Evolutionary conservation across 352 stramenopile genomes (phyloP), one percentile per base, ranked within the genome.

Genomic region (Phytophthora litchii): DNA sequence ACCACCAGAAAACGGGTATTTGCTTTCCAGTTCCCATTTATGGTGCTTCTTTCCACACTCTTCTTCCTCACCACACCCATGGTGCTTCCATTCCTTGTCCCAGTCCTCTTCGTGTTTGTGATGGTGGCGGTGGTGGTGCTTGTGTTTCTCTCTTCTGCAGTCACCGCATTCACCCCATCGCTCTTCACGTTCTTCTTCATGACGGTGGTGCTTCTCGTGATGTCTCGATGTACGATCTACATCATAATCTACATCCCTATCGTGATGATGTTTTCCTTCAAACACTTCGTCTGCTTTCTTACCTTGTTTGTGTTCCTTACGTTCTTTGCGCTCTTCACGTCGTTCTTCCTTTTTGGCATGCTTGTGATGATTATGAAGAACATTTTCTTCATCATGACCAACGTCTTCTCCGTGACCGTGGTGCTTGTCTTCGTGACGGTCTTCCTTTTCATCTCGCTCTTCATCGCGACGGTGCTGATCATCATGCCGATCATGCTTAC

Each of bases 1-100:
- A 19, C 49, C 60, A 20, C 36, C 42, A 38, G 65, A 78, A 60
- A 70, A 77, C 8, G 51, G 60, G 29, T 67, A 60, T n/a, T 42
- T 43, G 10, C 16, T 44, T 36, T 64, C 44, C 40, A 56, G 34
- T 44, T 48, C 4, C 62, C 25, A 65, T 12, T 29, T 27, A 27
- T 64, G 46, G 9, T 32, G 55, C 25, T 44, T 61, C 4, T 52
- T 55, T 1, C 25, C 49, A 46, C 62, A 62, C 25, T 12, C 23
- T 16, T 61, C 55, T 10, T 56, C 41, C 0, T 55, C 52, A 20
- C 54, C 37, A 23, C 55, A 70, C 14, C 19, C 48, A 38, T 61
- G 31, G 11, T 16, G 41, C 27, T 53, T 19, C 16, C 14, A 37
- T 35, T 64, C 36, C 14, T 47, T 31, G n/a, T 62, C 40, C 36